Conservation (phyloP, 257 asterid genomes). For the Euphrasia confusa region DNA sequence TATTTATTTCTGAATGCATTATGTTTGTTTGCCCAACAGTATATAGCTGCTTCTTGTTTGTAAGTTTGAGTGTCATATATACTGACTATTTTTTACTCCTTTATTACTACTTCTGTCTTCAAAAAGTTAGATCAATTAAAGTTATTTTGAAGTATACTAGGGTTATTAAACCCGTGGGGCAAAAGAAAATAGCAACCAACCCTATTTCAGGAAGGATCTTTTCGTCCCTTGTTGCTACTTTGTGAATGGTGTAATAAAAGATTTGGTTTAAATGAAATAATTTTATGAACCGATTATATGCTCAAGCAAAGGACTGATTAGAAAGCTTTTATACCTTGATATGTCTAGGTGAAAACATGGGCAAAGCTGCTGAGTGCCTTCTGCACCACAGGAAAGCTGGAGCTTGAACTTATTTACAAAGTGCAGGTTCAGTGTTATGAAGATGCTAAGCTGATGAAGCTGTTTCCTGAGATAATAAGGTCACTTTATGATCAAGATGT, state of each 20-base stretch:
- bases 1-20: not conserved
- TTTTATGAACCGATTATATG: not conserved
- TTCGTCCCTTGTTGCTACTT: not conserved
- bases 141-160: no score
- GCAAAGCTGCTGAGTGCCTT: constrained; percentile 71
- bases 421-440: constrained; percentile 95
- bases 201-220: not conserved
- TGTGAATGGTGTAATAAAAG: not conserved
- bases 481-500: constrained; percentile 93
- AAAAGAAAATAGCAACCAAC: not conserved
- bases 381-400: constrained; percentile 82
- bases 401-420: constrained; percentile 91
- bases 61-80: not conserved
- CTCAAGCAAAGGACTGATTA: constrained; percentile 13
- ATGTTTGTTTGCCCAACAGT: not conserved
- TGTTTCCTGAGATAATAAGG: constrained; percentile 90
- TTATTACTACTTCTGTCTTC: no score
- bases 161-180: no score
- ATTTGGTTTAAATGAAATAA: not conserved
- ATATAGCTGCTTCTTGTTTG: not conserved
- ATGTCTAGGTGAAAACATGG: constrained; percentile 80
- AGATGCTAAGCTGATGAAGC: constrained; percentile 92
- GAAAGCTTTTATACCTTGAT: not conserved
- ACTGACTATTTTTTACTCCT: no score
- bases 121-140: no score